A percentile compares a stretch with the other conserved stretches of the same genome.
phyloP scores from a whole-genome alignment of 2,329 filamentous ascomycete species.

The Sporothrix brunneoviolacea region DNA sequence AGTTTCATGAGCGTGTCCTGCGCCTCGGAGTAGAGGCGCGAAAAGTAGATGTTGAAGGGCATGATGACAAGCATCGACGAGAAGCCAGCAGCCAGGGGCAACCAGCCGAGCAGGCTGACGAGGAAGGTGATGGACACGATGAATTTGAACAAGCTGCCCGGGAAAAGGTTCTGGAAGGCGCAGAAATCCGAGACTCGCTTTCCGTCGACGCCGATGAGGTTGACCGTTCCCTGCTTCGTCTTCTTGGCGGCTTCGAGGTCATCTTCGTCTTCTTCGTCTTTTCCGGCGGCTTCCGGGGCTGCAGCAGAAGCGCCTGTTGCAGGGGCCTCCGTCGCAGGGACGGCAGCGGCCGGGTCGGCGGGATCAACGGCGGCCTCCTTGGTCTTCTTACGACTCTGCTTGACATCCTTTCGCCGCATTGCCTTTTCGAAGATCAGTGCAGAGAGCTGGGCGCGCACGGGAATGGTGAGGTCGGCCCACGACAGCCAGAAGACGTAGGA shows the following conservation, averaged over 20 bases:
- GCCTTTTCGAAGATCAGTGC: slow-evolving; percentile 71
- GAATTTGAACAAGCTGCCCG: slow-evolving; percentile 56
- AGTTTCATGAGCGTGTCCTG: slow-evolving; percentile 69
- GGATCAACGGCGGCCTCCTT: slow-evolving; percentile 27
- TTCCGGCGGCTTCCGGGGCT: slow-evolving; percentile 30
- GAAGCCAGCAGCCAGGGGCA: slow-evolving; percentile 59
- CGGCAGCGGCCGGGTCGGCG: slow-evolving; percentile 23
- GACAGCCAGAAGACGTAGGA: slow-evolving; percentile 61
- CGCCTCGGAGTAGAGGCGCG: slow-evolving; percentile 56
- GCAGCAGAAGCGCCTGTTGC: slow-evolving; percentile 16
- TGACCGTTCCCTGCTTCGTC: slow-evolving; percentile 65
- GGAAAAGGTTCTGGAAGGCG: slow-evolving; percentile 59
- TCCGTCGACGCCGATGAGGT: slow-evolving; percentile 70
- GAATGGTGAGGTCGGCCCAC: slow-evolving; percentile 55
- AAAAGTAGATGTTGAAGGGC: slow-evolving; percentile 62
- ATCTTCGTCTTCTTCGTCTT: slow-evolving; percentile 41
- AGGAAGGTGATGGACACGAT: slow-evolving; percentile 61
- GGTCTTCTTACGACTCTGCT: slow-evolving; percentile 48
- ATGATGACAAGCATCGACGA: slow-evolving; percentile 56
- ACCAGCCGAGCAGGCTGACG: slow-evolving; percentile 64
- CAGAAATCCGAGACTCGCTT: slow-evolving; percentile 63
- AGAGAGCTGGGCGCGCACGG: slow-evolving; percentile 62
- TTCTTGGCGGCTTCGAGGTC: slow-evolving; percentile 38
- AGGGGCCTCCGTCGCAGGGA: slow-evolving; percentile 23
- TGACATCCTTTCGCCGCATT: slow-evolving; percentile 70